phyloP scores from a whole-genome alignment of 352 stramenopile species.

The Phytophthora capsici region DNA sequence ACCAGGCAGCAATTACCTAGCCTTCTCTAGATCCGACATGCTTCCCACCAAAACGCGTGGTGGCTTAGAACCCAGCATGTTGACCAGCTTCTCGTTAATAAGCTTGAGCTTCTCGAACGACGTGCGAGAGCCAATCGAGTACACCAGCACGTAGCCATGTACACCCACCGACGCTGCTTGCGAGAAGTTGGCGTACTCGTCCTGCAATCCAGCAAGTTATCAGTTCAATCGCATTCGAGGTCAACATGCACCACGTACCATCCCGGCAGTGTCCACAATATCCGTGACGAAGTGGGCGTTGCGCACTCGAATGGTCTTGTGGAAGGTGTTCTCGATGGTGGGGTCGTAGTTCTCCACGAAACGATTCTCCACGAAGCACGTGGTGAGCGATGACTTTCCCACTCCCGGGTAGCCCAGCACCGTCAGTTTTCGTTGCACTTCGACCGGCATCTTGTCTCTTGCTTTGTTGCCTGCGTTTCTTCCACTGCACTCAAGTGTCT shows the following conservation, averaged over 20 bases:
- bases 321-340: conserved; percentile 97
- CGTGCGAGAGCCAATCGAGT: conserved; percentile 92
- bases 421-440: conserved; percentile 96
- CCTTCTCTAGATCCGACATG: conserved; percentile 95
- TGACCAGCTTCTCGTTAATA: conserved; percentile 96
- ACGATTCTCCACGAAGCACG: conserved; percentile 94
- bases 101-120: conserved; percentile 95
- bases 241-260: too few relatives aligned
- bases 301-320: conserved; percentile 96
- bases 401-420: conserved; percentile 95
- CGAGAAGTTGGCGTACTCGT: conserved; percentile 97
- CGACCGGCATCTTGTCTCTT: conserved; percentile 74
- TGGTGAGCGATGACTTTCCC: conserved; percentile 95
- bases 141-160: conserved; percentile 96
- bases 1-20: conserved; percentile 58
- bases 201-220: conserved; percentile 45
- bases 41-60: conserved; percentile 95
- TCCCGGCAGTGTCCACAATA: conserved; percentile 97
- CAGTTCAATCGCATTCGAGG: not conserved
- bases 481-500: conserved; percentile 8
- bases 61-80: conserved; percentile 93
- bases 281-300: conserved; percentile 97
- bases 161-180: conserved; percentile 95
- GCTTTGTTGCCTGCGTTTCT: conserved; percentile 16
- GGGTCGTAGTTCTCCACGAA: conserved; percentile 95